Evolutionary conservation across 495 filamentous ascomycete genomes (phyloP).

Genomic region (Aspergillus funiculosus): DNA sequence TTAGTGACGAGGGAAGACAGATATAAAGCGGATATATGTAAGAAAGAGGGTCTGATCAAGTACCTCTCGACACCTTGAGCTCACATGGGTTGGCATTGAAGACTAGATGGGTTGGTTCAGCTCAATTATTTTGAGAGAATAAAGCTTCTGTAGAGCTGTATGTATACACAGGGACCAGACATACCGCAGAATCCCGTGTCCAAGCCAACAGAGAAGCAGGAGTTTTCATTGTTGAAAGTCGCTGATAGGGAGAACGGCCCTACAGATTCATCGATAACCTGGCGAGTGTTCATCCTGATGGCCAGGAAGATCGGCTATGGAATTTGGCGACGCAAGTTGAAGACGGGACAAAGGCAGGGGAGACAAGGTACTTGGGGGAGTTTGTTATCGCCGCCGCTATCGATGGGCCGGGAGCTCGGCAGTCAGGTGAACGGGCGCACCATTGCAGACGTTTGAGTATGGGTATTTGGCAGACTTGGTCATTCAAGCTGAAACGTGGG

Average conservation of each 20-base stretch:
- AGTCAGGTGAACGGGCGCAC: too few relatives aligned
- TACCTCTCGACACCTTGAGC: constrained; percentile 63
- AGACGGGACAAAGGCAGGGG: background rate
- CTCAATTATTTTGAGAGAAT: constrained; percentile 10
- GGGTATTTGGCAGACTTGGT: too few relatives aligned
- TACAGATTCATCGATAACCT: constrained; percentile 69
- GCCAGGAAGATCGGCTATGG: constrained; percentile 2
- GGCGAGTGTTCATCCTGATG: constrained; percentile 77
- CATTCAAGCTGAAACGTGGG: too few relatives aligned
- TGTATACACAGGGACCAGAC: constrained; percentile 21
- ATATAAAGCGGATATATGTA: background rate
- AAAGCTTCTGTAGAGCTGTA: background rate
- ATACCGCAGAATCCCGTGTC: constrained; percentile 83
- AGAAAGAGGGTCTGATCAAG: constrained; percentile 1
- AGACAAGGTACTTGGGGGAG: too few relatives aligned
- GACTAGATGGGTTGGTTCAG: constrained; percentile 42
- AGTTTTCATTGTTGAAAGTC: constrained; percentile 81
- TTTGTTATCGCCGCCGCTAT: too few relatives aligned
- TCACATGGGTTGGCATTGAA: constrained; percentile 73
- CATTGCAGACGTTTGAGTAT: too few relatives aligned
- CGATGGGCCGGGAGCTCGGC: too few relatives aligned
- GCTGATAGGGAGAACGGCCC: constrained; percentile 74
- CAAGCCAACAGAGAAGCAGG: constrained; percentile 82
- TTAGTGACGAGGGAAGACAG: constrained; percentile 1
- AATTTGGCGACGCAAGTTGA: constrained; percentile 1